Evolutionary conservation across 768 basidiomycete genomes (phyloP).

Genomic region (Termitomyces sp.): DNA sequence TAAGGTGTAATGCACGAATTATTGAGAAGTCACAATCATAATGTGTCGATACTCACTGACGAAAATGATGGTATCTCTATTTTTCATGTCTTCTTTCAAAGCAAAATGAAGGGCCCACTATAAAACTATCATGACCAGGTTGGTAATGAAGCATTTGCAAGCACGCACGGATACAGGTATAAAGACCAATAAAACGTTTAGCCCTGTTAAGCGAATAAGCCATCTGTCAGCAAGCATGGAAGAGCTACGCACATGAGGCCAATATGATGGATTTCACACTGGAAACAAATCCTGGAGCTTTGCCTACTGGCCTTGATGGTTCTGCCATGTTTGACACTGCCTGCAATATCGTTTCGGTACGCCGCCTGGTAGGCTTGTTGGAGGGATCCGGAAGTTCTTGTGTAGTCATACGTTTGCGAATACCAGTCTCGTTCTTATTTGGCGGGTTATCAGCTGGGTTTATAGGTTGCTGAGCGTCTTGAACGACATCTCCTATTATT

Average conservation of each 20-base stretch:
- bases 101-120: slow-evolving; percentile 75
- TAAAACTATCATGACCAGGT: background rate
- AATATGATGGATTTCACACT: slow-evolving; percentile 50
- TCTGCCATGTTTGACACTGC: slow-evolving; percentile 20
- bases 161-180: slow-evolving; percentile 62
- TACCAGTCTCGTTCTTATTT: background rate
- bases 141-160: background rate
- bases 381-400: background rate
- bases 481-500: background rate
- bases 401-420: slow-evolving; percentile 7
- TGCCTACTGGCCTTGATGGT: slow-evolving; percentile 34
- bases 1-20: slow-evolving; percentile 17
- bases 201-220: slow-evolving; percentile 32
- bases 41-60: slow-evolving; percentile 45
- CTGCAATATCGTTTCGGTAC: slow-evolving; percentile 11
- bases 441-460: background rate
- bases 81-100: slow-evolving; percentile 26
- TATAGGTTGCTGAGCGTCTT: background rate
- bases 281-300: slow-evolving; percentile 35
- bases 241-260: slow-evolving; percentile 46
- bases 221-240: background rate
- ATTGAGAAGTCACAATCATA: background rate
- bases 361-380: background rate
- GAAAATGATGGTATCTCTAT: slow-evolving; percentile 59
- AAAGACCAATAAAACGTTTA: slow-evolving; percentile 66